Evolutionary conservation across 2,329 filamentous ascomycete genomes (phyloP).

Genomic region (Trichoderma citrinoviride): DNA sequence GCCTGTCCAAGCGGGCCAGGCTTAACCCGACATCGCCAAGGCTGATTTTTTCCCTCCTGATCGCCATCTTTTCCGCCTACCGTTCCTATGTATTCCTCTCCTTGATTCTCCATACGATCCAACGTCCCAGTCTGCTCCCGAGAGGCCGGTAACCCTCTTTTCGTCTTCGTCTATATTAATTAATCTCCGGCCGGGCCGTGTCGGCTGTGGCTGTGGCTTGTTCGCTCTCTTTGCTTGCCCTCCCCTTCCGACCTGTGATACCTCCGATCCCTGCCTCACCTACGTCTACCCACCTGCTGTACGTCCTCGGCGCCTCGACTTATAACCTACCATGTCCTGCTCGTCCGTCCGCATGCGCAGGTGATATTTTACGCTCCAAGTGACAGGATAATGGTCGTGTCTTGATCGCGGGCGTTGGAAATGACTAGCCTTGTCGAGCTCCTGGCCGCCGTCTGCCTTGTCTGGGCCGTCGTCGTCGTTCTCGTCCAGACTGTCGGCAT

Average conservation of each 20-base stretch:
- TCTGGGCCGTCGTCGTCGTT: conserved; percentile 54
- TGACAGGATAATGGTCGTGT: conserved; percentile 19
- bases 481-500: conserved; percentile 56
- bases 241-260: not conserved
- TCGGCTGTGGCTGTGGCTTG: not conserved
- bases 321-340: conserved; percentile 6
- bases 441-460: conserved; percentile 47
- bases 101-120: not conserved
- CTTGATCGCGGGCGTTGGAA: conserved; percentile 14
- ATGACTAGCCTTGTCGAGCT: conserved; percentile 36
- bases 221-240: not conserved
- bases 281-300: too few species aligned
- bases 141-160: too few species aligned
- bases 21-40: conserved; percentile 3
- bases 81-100: too few species aligned
- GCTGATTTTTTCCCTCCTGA: not conserved
- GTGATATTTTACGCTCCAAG: conserved; percentile 2
- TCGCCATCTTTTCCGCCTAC: not conserved
- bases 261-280: not conserved
- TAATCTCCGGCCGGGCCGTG: not conserved
- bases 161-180: not conserved
- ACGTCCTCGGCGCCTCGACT: not conserved
- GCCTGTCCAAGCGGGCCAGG: conserved; percentile 1
- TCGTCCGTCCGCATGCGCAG: not conserved
- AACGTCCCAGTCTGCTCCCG: not conserved